Conservation (phyloP, 78 protist species). For the Kipferlia bialata region DNA sequence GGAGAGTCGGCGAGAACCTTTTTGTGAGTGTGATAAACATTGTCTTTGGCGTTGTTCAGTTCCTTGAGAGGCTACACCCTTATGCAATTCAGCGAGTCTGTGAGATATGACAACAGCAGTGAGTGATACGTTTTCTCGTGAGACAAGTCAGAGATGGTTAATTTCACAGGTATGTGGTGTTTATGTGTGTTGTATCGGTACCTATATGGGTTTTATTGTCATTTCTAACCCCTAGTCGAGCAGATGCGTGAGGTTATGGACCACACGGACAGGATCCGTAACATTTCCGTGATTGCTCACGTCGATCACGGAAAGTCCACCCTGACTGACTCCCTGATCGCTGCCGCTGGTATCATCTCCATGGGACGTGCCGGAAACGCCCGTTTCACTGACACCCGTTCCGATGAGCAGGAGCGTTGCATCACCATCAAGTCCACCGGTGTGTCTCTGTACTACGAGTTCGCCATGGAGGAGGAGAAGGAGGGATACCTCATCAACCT, state of each 20-base stretch:
- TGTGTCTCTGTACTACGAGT: constrained; percentile 73
- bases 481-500: constrained; percentile 80
- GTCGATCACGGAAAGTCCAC: constrained; percentile 62
- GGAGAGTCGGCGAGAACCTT: too few species aligned
- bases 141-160: too few species aligned
- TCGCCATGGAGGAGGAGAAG: constrained; percentile 1
- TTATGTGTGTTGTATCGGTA: too few species aligned
- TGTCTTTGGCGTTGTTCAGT: too few species aligned
- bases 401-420: constrained; percentile 93
- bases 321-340: constrained; percentile 90
- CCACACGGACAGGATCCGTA: constrained; percentile 71
- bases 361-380: constrained; percentile 79
- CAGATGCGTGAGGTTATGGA: constrained; percentile 83
- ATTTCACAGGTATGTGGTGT: too few species aligned
- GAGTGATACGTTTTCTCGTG: too few species aligned
- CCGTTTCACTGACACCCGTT: constrained; percentile 89
- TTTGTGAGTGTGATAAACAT: too few species aligned
- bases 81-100: too few species aligned
- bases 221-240: too few species aligned
- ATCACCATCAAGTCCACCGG: constrained; percentile 98
- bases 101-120: too few species aligned
- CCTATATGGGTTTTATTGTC: too few species aligned
- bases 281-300: constrained; percentile 79
- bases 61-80: too few species aligned
- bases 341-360: constrained; percentile 95